Evolutionary conservation across 371 early-diverging fungal genomes (phyloP).

Genomic region (Mortierella polycephala): DNA sequence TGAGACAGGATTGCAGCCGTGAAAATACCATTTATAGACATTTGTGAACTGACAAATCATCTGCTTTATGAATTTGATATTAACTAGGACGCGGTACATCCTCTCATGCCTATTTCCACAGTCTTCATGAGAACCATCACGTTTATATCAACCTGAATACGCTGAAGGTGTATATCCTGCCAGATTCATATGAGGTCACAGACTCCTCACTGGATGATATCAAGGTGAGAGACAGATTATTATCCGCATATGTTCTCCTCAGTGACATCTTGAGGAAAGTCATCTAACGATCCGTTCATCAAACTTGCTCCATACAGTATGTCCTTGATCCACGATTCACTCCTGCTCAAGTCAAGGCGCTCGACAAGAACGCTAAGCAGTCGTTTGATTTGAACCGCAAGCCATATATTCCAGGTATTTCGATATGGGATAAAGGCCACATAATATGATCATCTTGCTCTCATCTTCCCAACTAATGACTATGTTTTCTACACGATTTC

Average conservation of each 20-base stretch:
- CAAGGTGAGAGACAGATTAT: constrained; percentile 62
- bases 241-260: too few species aligned
- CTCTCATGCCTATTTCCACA: constrained; percentile 96
- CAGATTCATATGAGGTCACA: constrained; percentile 93
- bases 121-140: constrained; percentile 95
- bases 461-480: background rate
- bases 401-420: constrained; percentile 83
- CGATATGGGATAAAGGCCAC: background rate
- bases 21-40: too few species aligned
- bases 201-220: constrained; percentile 93
- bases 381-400: constrained; percentile 90
- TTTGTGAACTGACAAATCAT: background rate
- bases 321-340: constrained; percentile 88
- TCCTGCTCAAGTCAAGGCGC: constrained; percentile 68
- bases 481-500: background rate
- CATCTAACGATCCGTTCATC: background rate
- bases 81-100: constrained; percentile 84
- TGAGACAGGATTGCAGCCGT: too few species aligned
- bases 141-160: constrained; percentile 95
- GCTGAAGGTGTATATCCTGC: constrained; percentile 90
- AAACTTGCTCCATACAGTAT: constrained; percentile 61
- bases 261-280: background rate
- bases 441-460: too few species aligned
- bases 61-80: constrained; percentile 1
- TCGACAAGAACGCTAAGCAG: constrained; percentile 72